Base-by-base conservation (phyloP, 2,329 filamentous ascomycete genomes). In the Sporothrix schenckii region DNA sequence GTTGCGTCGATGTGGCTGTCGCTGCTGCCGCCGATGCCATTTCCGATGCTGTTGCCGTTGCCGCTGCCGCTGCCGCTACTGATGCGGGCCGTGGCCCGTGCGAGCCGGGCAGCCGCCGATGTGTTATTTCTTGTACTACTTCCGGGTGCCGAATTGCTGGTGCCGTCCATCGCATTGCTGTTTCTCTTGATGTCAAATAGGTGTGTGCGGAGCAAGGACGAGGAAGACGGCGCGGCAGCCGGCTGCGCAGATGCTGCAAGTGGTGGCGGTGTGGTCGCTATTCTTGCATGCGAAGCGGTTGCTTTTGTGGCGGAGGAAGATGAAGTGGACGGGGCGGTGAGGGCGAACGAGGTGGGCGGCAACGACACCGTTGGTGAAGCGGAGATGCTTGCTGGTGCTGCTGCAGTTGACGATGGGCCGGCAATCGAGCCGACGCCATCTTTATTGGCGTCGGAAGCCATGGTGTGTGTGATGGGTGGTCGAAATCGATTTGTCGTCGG, bases 401-500 rank as follows among this genome's bases (percentile, higher is more conserved):
- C 16, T 14, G 68, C 6, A 11, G 63, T 39, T 27, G 71, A 27
- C 4, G 70, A 19, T 9, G 72, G n/a, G 9, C 39, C 47, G 16
- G 68, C 58, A 21, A 50, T n/a, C 49, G 63, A 58, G 60, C 63
- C 41, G 70, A 50, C 54, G 68, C 70, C 68, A 58, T 58, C 63
- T 63, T 70, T 72, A 63, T 66, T 66, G 70, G 70, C 70, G 58
- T 70, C 70, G 63, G 70, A 53, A 60, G 70, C 68, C 70, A 72
- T 72, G 24, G 10, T 60, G 58, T 16, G n/a, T 21, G 39, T 47
- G 56, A 3, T 63, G 11, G 34, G 41, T 49, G 27, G 61, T 50
- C 24, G 41, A 50, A 14, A 34, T 9, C 39, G 41, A 34, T 44
- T 61, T 44, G 39, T 10, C 21, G 61, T 30, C 41, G 41, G 16